Conservation (phyloP, 202 grass and related monocot species). For the Panicum hallii region DNA sequence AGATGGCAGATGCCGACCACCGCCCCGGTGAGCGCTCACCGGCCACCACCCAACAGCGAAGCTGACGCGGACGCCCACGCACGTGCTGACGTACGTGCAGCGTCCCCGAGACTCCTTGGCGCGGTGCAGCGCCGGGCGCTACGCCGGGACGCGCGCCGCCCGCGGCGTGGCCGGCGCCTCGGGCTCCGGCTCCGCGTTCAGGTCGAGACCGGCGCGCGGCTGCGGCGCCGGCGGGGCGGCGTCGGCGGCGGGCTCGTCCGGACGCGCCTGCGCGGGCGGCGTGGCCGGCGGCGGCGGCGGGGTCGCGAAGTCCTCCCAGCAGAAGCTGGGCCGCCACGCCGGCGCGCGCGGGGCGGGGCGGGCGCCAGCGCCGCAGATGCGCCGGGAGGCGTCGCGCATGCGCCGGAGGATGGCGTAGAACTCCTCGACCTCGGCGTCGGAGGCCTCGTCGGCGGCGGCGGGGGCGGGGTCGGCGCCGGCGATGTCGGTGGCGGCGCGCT, state of each 20-base stretch:
- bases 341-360: constrained; percentile 22
- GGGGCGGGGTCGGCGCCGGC: not conserved
- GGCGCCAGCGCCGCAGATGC: constrained; percentile 4
- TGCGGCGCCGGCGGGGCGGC: not conserved
- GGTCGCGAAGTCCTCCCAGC: constrained; percentile 64
- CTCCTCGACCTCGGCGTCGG: constrained; percentile 82
- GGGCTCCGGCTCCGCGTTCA: constrained; percentile 72
- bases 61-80: constrained; percentile 4
- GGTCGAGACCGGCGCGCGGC: constrained; percentile 41
- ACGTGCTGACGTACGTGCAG: not conserved
- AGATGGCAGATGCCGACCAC: not conserved
- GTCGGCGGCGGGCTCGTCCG: constrained; percentile 33
- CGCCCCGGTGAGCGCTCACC: not conserved
- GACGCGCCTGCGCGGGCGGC: not conserved
- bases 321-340: constrained; percentile 71
- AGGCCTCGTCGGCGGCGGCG: constrained; percentile 46
- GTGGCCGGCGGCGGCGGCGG: not conserved
- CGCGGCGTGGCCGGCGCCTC: constrained; percentile 29
- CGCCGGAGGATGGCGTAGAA: constrained; percentile 91
- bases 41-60: not conserved
- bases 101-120: not conserved
- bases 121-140: not conserved
- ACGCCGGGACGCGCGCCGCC: constrained; percentile 30
- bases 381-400: constrained; percentile 57
- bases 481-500: constrained; percentile 43